Conservation (phyloP, 148 eudicot genomes). For the Drosera capensis region DNA sequence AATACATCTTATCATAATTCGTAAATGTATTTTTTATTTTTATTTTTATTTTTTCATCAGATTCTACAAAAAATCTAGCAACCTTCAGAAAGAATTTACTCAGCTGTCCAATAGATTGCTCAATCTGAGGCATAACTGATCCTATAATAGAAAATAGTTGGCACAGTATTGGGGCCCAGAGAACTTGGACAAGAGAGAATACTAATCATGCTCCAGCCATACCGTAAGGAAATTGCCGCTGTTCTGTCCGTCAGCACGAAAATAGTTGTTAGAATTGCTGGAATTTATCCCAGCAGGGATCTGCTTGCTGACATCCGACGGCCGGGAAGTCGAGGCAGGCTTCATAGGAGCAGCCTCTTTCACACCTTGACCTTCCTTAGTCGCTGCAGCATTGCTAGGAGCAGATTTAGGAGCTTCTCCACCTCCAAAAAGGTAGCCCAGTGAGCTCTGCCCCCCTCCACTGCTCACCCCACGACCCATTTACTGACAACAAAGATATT, state of each 20-base stretch:
- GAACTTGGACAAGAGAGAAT: background rate
- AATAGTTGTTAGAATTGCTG: slow-evolving; percentile 19
- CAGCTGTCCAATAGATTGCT: too few species aligned
- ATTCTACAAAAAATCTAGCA: too few species aligned
- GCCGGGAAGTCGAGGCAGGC: slow-evolving; percentile 12
- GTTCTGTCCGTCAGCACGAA: slow-evolving; percentile 25
- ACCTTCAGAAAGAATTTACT: too few species aligned
- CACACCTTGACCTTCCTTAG: slow-evolving; percentile 6
- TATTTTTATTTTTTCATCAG: too few species aligned
- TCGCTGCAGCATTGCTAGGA: slow-evolving; percentile 8
- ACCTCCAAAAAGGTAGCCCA: slow-evolving; percentile 34
- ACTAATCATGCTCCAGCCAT: slow-evolving; percentile 1
- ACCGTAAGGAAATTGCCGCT: slow-evolving; percentile 31
- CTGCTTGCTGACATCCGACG: slow-evolving; percentile 6
- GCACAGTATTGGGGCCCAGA: too few species aligned
- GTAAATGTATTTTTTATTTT: too few species aligned
- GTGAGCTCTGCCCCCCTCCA: slow-evolving; percentile 65
- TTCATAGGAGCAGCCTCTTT: slow-evolving; percentile 14
- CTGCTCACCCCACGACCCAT: slow-evolving; percentile 53
- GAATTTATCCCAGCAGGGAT: slow-evolving; percentile 22
- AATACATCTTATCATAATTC: too few species aligned
- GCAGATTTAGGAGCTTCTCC: slow-evolving; percentile 18
- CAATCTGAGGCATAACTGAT: too few species aligned
- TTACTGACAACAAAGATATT: too few species aligned
- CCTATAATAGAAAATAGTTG: too few species aligned